Conservation (phyloP, 176 grass and related monocot species). For the Raddia guianensis region DNA sequence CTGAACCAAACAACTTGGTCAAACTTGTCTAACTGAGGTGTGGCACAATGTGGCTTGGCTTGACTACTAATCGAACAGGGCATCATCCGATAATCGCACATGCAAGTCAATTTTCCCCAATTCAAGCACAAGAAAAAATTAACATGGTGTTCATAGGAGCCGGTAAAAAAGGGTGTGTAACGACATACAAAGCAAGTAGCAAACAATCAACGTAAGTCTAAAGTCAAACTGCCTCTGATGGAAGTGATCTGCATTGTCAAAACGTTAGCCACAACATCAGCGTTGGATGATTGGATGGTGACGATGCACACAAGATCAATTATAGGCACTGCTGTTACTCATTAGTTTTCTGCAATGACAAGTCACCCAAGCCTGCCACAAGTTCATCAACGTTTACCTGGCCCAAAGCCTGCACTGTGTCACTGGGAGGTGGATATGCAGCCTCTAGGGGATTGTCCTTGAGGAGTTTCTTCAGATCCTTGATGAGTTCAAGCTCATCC, state of each 20-base stretch:
- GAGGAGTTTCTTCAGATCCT: constrained; percentile 68
- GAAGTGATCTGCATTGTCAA: not conserved
- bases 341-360: constrained; percentile 55
- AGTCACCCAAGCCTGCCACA: constrained; percentile 52
- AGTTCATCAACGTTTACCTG: constrained; percentile 62
- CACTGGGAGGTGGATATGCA: constrained; percentile 18
- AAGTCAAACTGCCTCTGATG: not conserved
- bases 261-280: not conserved
- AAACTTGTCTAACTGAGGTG: no score
- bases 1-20: no score
- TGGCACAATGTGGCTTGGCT: no score
- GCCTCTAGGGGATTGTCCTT: constrained; percentile 2
- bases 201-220: constrained; percentile 5
- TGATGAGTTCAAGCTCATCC: constrained; percentile 65
- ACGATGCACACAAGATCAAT: not conserved
- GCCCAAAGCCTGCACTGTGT: constrained; percentile 23
- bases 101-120: not conserved
- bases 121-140: constrained; percentile 6
- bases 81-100: no score
- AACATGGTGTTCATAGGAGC: not conserved
- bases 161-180: not conserved
- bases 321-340: constrained; percentile 17
- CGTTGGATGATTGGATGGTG: not conserved
- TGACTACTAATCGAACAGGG: no score
- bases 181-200: not conserved